phyloP scores from a whole-genome alignment of 176 grass and related monocot genomes.

The Triticum monococcum region DNA sequence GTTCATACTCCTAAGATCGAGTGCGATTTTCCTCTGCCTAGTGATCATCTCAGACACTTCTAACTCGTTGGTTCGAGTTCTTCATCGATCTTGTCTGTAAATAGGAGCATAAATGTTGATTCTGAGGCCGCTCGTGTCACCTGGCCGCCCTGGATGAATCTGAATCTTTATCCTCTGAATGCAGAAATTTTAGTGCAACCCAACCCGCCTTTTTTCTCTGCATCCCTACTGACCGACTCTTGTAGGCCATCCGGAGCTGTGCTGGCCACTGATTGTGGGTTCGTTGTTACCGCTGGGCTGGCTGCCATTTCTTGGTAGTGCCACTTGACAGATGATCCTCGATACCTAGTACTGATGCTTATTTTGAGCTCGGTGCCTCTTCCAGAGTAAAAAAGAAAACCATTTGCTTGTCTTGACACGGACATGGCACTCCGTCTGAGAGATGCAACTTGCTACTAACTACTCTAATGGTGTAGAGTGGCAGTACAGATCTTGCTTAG shows the following conservation, averaged over 20 bases:
- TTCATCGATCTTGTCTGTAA: conserved; percentile 34
- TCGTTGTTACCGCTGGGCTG: conserved; percentile 10
- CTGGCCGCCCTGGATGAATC: conserved; percentile 47
- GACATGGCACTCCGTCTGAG: neutral
- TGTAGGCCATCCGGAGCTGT: conserved; percentile 7
- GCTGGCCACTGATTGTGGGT: neutral
- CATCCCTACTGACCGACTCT: neutral
- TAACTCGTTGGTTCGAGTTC: neutral
- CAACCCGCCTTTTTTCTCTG: neutral
- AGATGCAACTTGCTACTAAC: neutral
- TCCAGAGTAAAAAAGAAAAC: neutral
- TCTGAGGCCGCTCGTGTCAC: conserved; percentile 27
- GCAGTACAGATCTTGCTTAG: conserved; percentile 14
- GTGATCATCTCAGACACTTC: neutral
- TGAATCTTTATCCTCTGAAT: conserved; percentile 78
- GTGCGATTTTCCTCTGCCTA: conserved; percentile 30
- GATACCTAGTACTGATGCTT: conserved; percentile 33
- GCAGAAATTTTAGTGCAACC: conserved; percentile 46
- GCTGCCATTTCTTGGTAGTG: conserved; percentile 1
- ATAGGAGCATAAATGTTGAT: conserved; percentile 54
- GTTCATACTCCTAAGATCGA: conserved; percentile 41
- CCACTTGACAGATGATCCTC: conserved; percentile 19
- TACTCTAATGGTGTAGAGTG: neutral
- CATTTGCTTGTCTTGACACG: neutral
- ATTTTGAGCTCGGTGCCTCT: neutral